Conservation (phyloP, 441 rosid genomes). For the Sinapis alba region DNA sequence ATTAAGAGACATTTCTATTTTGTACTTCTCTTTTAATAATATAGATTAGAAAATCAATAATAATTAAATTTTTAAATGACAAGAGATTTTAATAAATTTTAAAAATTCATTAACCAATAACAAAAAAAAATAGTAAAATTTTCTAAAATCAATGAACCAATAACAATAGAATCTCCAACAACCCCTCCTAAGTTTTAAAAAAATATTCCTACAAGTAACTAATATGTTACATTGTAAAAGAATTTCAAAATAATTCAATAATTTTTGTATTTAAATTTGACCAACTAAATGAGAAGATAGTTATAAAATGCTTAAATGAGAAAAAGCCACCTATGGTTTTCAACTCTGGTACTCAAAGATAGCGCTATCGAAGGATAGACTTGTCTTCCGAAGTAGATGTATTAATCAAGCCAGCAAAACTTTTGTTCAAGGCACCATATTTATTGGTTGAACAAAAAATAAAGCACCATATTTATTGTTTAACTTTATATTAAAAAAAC, state of each 20-base stretch:
- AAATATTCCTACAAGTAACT: too few relatives aligned
- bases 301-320: background rate
- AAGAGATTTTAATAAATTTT: too few relatives aligned
- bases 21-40: too few relatives aligned
- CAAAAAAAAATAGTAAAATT: too few relatives aligned
- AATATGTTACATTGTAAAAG: too few relatives aligned
- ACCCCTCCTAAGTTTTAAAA: too few relatives aligned
- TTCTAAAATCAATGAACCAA: too few relatives aligned
- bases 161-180: too few relatives aligned
- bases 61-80: too few relatives aligned
- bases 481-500: background rate
- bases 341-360: slow-evolving; percentile 24
- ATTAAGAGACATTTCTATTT: too few relatives aligned
- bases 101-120: too few relatives aligned
- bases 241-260: background rate
- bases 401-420: slow-evolving; percentile 39
- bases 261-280: slow-evolving; percentile 22
- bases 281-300: background rate
- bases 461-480: background rate
- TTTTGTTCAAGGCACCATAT: slow-evolving; percentile 32
- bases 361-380: slow-evolving; percentile 14
- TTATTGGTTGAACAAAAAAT: background rate
- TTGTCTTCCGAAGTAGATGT: slow-evolving; percentile 10
- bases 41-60: too few relatives aligned
- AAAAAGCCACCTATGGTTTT: slow-evolving; percentile 32